Evolutionary conservation across 2,329 filamentous ascomycete genomes (phyloP).

Genomic region (Cladosporium sp.): DNA sequence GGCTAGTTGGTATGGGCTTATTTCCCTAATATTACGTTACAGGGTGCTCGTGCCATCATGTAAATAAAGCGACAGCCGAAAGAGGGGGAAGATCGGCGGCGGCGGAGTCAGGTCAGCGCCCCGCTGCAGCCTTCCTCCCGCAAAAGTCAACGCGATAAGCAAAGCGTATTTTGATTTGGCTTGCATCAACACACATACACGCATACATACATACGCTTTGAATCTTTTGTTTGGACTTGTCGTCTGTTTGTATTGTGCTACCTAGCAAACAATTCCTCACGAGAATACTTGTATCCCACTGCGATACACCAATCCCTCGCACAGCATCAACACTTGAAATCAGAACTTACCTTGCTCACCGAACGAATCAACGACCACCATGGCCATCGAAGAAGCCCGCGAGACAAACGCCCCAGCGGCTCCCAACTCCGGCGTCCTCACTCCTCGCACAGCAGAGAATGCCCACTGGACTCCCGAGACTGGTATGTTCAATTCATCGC

Average conservation of each 20-base stretch:
- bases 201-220: neutral
- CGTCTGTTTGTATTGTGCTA: too few relatives aligned
- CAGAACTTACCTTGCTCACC: neutral
- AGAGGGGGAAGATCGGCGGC: too few relatives aligned
- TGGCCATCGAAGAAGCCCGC: conserved; percentile 13
- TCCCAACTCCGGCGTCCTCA: conserved; percentile 12
- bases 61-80: neutral
- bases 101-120: too few relatives aligned
- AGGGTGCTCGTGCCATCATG: neutral
- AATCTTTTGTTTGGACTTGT: neutral
- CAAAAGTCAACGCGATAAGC: neutral
- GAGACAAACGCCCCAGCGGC: conserved; percentile 17
- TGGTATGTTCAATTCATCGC: conserved; percentile 36
- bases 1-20: neutral
- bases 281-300: neutral
- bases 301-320: neutral
- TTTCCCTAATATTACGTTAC: neutral
- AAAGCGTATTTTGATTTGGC: neutral
- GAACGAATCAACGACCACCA: neutral
- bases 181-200: neutral
- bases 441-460: conserved; percentile 14
- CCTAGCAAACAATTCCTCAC: neutral
- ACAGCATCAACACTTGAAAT: neutral
- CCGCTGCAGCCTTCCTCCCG: neutral
- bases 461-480: conserved; percentile 43